These are phyloP conservation scores for Gypsophila paniculata DNA, from an alignment of 179 eudicot genomes.

Conservation along the genomic window DNA sequence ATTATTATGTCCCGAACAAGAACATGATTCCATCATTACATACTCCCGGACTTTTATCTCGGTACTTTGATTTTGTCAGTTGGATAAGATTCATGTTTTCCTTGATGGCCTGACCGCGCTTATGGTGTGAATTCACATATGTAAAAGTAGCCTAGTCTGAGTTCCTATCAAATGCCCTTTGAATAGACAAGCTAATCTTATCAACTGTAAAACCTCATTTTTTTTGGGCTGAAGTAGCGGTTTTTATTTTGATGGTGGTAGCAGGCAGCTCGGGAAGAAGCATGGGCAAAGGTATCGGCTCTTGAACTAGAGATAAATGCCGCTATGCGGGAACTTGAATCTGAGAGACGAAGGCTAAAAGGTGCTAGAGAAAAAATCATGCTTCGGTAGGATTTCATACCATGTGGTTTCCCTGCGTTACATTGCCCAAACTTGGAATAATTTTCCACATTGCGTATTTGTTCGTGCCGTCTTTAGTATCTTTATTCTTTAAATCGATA, in stretches of 20 bases:
- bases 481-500: constrained; percentile 4
- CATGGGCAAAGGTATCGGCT: constrained; percentile 94
- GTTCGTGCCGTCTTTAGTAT: not conserved
- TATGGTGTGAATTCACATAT: not conserved
- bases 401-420: not conserved
- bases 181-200: constrained; percentile 6
- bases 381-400: constrained; percentile 60
- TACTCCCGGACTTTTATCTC: not conserved
- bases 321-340: constrained; percentile 90
- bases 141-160: constrained; percentile 1
- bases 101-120: not conserved
- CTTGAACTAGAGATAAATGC: constrained; percentile 88
- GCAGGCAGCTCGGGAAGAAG: constrained; percentile 99
- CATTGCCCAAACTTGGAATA: constrained; percentile 1
- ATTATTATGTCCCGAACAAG: too few species aligned
- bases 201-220: not conserved
- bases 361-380: constrained; percentile 89
- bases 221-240: constrained; percentile 33
- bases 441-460: not conserved
- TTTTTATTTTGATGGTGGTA: constrained; percentile 53
- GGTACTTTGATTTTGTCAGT: not conserved
- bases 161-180: not conserved
- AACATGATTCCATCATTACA: not conserved
- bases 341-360: constrained; percentile 71
- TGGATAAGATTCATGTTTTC: not conserved